phyloP scores from a whole-genome alignment of 2,329 filamentous ascomycete genomes.

The Huntiella bhutanensis region DNA sequence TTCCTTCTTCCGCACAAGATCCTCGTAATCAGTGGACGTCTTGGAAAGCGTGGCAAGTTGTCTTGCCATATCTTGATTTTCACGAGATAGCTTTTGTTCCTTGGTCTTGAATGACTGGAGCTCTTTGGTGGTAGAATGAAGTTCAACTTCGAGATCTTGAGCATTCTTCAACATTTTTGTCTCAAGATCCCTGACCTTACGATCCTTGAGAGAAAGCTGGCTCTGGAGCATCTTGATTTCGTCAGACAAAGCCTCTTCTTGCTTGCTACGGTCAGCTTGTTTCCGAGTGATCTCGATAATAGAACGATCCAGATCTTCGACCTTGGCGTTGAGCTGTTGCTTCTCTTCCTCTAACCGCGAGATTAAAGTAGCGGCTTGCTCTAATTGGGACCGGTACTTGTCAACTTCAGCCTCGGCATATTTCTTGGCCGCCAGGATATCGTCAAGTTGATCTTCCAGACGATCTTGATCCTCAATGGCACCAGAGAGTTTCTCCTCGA shows the following conservation, averaged over 20 bases:
- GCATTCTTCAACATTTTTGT: constrained; percentile 65
- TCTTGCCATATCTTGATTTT: constrained; percentile 66
- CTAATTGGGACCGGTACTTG: constrained; percentile 59
- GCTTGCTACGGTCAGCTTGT: constrained; percentile 53
- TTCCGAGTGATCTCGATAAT: constrained; percentile 51
- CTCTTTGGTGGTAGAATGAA: constrained; percentile 61
- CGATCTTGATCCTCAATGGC: constrained; percentile 88
- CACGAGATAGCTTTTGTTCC: constrained; percentile 56
- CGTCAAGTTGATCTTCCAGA: constrained; percentile 83
- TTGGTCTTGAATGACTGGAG: constrained; percentile 54
- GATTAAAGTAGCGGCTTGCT: constrained; percentile 81
- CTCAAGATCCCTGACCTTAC: constrained; percentile 77
- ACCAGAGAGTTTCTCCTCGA: constrained; percentile 80
- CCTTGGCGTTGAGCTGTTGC: constrained; percentile 46
- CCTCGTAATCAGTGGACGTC: constrained; percentile 88
- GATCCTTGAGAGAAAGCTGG: constrained; percentile 71
- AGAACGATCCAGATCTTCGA: constrained; percentile 50
- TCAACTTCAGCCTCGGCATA: constrained; percentile 72
- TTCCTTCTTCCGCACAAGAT: constrained; percentile 81
- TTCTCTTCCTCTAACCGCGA: constrained; percentile 75
- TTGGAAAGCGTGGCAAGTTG: constrained; percentile 75
- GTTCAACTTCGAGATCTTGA: constrained; percentile 74
- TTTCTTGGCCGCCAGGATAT: constrained; percentile 74
- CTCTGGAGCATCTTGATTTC: constrained; percentile 86
- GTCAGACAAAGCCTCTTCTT: constrained; percentile 58